phyloP scores from a whole-genome alignment of 768 basidiomycete genomes.

The Trametes coccinea region DNA sequence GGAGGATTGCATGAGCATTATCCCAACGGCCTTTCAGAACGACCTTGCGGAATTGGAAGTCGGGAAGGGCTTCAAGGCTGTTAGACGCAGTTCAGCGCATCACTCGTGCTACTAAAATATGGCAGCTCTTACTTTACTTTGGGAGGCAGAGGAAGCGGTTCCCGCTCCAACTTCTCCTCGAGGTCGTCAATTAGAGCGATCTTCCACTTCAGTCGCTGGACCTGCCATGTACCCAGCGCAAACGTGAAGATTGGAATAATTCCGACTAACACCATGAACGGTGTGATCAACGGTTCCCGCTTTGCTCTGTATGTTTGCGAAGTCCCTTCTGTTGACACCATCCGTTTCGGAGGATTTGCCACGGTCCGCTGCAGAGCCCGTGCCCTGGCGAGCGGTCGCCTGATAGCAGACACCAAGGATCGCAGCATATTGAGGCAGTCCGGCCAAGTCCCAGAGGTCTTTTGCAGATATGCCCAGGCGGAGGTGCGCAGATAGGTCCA shows the following conservation, averaged over 20 bases:
- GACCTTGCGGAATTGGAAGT: conserved; percentile 89
- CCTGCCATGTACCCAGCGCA: conserved; percentile 90
- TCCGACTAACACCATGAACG: conserved; percentile 74
- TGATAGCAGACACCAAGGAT: not conserved
- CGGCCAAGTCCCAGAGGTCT: not conserved
- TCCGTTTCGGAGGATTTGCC: conserved; percentile 1
- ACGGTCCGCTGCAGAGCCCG: not conserved
- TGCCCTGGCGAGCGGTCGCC: not conserved
- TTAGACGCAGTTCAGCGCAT: not conserved
- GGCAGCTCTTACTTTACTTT: conserved; percentile 72
- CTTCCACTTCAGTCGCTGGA: conserved; percentile 94
- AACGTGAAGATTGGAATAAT: conserved; percentile 91
- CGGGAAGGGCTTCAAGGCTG: conserved; percentile 78
- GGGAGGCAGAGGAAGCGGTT: conserved; percentile 75
- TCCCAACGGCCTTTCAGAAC: conserved; percentile 77
- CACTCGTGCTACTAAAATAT: conserved; percentile 2
- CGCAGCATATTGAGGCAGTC: conserved; percentile 1
- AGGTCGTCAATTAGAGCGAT: conserved; percentile 90
- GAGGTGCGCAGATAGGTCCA: too few species aligned
- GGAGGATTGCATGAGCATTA: conserved; percentile 70
- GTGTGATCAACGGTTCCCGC: conserved; percentile 62
- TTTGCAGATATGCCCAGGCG: not conserved
- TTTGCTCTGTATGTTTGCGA: conserved; percentile 49
- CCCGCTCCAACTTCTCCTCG: conserved; percentile 82
- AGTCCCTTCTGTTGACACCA: conserved; percentile 11